phyloP scores from a whole-genome alignment of 1,284 basidiomycete genomes.

The Somion occarium region DNA sequence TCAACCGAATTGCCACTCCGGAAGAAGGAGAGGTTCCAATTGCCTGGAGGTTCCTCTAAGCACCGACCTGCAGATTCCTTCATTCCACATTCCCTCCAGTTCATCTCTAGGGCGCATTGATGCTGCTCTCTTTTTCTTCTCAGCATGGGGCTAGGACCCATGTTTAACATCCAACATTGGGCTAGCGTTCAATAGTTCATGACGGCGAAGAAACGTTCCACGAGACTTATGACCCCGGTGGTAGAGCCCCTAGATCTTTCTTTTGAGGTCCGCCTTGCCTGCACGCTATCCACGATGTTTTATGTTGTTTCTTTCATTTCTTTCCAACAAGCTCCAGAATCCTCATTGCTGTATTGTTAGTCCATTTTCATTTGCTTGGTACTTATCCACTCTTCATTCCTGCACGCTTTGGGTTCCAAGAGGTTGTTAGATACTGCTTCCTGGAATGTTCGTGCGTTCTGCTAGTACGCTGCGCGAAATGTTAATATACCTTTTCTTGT shows the following conservation, averaged over 20 bases:
- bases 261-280: slow-evolving; percentile 2
- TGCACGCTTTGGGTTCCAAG: slow-evolving; percentile 6
- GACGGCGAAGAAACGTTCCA: slow-evolving; percentile 18
- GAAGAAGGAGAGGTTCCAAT: slow-evolving; percentile 57
- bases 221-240: slow-evolving; percentile 37
- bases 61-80: slow-evolving; percentile 7
- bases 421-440: not conserved
- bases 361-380: slow-evolving; percentile 9
- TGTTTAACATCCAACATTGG: not conserved
- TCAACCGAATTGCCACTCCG: slow-evolving; percentile 53
- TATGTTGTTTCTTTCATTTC: slow-evolving; percentile 10
- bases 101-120: slow-evolving; percentile 8
- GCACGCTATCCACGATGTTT: slow-evolving; percentile 6
- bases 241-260: slow-evolving; percentile 27
- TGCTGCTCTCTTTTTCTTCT: slow-evolving; percentile 14
- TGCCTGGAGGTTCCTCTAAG: slow-evolving; percentile 42
- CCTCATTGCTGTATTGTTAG: too few relatives aligned
- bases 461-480: not conserved
- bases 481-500: not conserved
- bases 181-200: slow-evolving; percentile 4
- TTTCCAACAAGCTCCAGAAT: too few relatives aligned
- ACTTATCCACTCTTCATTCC: slow-evolving; percentile 7
- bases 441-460: not conserved
- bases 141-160: slow-evolving; percentile 22
- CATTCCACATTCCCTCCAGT: slow-evolving; percentile 8